Percentiles rank a stretch among this genome's conserved stretches.
These are phyloP conservation scores for Hypoxylon cercidicola DNA, from an alignment of 495 filamentous ascomycete species.

Conservation along the genomic window DNA sequence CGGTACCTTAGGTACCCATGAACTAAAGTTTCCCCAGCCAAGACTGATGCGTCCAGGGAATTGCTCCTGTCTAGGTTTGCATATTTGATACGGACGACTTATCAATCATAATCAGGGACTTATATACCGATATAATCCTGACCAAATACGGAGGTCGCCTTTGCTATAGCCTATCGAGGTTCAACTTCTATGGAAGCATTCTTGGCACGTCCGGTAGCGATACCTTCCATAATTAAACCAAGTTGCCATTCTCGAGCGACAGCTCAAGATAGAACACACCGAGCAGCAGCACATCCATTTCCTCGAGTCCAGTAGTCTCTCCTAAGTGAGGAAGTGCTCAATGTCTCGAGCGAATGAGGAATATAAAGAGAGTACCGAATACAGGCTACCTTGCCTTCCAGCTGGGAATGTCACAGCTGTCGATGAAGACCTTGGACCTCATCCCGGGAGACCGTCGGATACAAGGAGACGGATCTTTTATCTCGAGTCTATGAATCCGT, in stretches of 20 bases:
- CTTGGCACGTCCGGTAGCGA: slow-evolving; percentile 62
- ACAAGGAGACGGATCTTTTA: slow-evolving; percentile 87
- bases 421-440: slow-evolving; percentile 34
- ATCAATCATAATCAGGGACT: slow-evolving; percentile 84
- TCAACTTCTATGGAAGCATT: slow-evolving; percentile 82
- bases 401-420: slow-evolving; percentile 39
- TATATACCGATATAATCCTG: slow-evolving; percentile 81
- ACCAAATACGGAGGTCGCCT: slow-evolving; percentile 68
- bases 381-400: slow-evolving; percentile 44
- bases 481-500: slow-evolving; percentile 75
- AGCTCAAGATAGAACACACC: slow-evolving; percentile 64
- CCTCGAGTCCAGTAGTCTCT: slow-evolving; percentile 71
- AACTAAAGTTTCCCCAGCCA: not conserved
- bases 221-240: slow-evolving; percentile 71
- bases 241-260: slow-evolving; percentile 76
- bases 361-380: slow-evolving; percentile 30
- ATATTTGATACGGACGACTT: slow-evolving; percentile 95
- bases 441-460: slow-evolving; percentile 63
- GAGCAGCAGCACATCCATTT: slow-evolving; percentile 72
- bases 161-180: slow-evolving; percentile 87
- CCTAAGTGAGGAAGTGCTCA: slow-evolving; percentile 76
- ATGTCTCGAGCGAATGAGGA: slow-evolving; percentile 41
- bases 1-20: no score
- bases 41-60: not conserved
- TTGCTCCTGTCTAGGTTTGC: slow-evolving; percentile 79